Evolutionary conservation across 345 rosid species (phyloP).

Genomic region (Clausena lansium): DNA sequence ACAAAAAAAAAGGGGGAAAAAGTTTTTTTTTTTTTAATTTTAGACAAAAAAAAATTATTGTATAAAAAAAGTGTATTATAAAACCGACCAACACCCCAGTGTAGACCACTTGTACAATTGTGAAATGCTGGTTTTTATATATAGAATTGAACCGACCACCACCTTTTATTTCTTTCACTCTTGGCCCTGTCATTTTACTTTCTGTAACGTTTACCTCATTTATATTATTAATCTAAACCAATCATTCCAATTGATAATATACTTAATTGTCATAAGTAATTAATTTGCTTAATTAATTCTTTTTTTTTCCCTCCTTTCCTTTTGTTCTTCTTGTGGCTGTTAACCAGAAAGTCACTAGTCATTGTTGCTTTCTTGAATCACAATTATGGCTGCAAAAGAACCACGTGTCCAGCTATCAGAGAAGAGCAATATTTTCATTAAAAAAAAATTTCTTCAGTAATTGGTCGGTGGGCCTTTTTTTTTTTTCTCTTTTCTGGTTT

Average conservation of each 20-base stretch:
- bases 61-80: not conserved
- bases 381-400: constrained; percentile 17
- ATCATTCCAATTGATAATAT: not conserved
- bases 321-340: not conserved
- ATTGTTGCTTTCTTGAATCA: constrained; percentile 3
- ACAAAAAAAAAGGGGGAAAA: not conserved
- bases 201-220: constrained; percentile 2
- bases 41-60: not conserved
- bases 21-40: not conserved
- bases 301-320: not conserved
- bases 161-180: not conserved
- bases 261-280: not conserved
- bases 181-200: constrained; percentile 3
- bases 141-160: constrained; percentile 16
- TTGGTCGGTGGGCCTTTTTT: constrained; percentile 29
- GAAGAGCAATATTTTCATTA: too few relatives aligned
- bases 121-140: constrained; percentile 1
- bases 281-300: too few relatives aligned
- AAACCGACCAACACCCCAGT: constrained; percentile 23
- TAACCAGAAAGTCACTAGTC: too few relatives aligned
- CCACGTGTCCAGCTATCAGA: constrained; percentile 22
- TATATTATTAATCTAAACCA: not conserved
- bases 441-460: not conserved
- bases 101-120: not conserved
- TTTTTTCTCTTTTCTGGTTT: too few relatives aligned